Evolutionary conservation across 257 asterid species (phyloP).

Genomic region (Knoxia roxburghii): DNA sequence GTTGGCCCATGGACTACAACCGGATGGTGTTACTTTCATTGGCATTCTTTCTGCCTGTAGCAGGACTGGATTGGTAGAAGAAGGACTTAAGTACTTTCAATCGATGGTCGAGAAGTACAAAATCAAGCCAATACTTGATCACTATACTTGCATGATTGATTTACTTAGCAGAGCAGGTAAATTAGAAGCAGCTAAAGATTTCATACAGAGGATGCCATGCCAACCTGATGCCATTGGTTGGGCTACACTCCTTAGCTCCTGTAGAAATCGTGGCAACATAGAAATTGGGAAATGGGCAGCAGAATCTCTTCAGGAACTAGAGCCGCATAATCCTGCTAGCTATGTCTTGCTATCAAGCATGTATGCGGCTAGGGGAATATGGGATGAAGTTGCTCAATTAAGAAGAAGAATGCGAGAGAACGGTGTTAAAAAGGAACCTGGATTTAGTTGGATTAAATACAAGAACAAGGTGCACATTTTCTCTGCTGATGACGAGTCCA

Average conservation of each 20-base stretch:
- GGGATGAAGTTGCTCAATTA: conserved; percentile 43
- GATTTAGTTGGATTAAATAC: conserved; percentile 46
- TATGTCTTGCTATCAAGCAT: conserved; percentile 38
- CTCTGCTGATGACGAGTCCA: conserved; percentile 44
- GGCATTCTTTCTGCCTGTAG: conserved; percentile 89
- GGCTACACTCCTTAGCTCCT: conserved; percentile 43
- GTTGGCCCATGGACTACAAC: conserved; percentile 56
- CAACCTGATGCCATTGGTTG: conserved; percentile 41
- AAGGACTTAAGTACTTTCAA: conserved; percentile 58
- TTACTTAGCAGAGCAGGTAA: conserved; percentile 71
- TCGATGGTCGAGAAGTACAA: conserved; percentile 52
- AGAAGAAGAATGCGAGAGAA: conserved; percentile 43
- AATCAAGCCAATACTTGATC: conserved; percentile 50
- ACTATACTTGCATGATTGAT: conserved; percentile 62
- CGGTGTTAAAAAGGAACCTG: conserved; percentile 39
- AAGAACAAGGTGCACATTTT: conserved; percentile 39
- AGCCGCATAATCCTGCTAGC: conserved; percentile 37
- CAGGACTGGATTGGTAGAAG: conserved; percentile 70
- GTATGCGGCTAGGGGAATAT: conserved; percentile 35
- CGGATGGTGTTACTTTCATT: conserved; percentile 73
- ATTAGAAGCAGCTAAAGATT: conserved; percentile 65
- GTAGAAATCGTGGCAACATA: conserved; percentile 34
- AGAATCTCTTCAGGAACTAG: conserved; percentile 33
- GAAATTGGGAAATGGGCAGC: conserved; percentile 49
- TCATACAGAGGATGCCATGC: conserved; percentile 71